Conservation (phyloP, 257 asterid species). For the Primulina huaijiensis region DNA sequence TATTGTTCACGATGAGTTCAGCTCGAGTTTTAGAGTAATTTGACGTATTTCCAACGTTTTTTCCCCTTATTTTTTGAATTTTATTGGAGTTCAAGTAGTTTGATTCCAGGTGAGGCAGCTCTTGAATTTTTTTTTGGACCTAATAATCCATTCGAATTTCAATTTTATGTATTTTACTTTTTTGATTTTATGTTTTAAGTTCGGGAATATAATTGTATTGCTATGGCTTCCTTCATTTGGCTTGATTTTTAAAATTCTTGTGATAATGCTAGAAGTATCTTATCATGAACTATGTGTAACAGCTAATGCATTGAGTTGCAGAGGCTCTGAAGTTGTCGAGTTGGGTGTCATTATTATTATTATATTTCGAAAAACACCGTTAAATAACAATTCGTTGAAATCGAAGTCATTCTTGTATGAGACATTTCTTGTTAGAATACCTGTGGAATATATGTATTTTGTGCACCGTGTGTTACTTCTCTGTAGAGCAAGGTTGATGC, state of each 20-base stretch:
- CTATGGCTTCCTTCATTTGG: conserved; percentile 17
- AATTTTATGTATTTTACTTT: background rate
- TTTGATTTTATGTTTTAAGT: conserved; percentile 10
- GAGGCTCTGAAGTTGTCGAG: conserved; percentile 20
- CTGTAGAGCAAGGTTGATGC: background rate
- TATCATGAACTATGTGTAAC: conserved; percentile 9
- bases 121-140: background rate
- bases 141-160: conserved; percentile 5
- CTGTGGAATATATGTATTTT: background rate
- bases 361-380: background rate
- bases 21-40: conserved; percentile 20
- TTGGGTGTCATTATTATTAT: conserved; percentile 19
- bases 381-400: background rate
- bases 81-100: conserved; percentile 32
- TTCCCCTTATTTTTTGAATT: conserved; percentile 9
- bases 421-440: background rate
- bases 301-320: conserved; percentile 33
- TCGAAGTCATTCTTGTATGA: background rate
- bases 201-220: conserved; percentile 21
- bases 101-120: conserved; percentile 35
- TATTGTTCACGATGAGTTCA: conserved; percentile 26
- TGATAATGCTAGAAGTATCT: conserved; percentile 28
- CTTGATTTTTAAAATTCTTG: conserved; percentile 6
- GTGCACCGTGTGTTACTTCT: background rate
- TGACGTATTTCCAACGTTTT: conserved; percentile 16